These are phyloP conservation scores for Spiraea crenata DNA, from an alignment of 331 rosid genomes.

Conservation along the genomic window DNA sequence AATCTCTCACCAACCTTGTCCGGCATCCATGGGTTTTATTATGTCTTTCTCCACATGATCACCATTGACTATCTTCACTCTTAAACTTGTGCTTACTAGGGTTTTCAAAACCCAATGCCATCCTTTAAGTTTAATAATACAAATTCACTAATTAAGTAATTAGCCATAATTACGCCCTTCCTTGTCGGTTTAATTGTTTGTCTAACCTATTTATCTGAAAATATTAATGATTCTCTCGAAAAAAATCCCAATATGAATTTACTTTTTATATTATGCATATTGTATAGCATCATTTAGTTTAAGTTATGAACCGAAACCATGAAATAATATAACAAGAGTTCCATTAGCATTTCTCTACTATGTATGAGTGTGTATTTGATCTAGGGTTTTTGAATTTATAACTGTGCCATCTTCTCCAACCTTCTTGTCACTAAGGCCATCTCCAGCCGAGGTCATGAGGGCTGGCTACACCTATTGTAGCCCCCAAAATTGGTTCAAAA, in stretches of 20 bases:
- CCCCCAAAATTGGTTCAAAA: too few relatives aligned
- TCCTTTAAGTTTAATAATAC: neutral
- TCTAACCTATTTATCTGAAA: neutral
- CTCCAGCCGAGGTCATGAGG: too few relatives aligned
- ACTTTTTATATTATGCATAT: too few relatives aligned
- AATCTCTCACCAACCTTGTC: slow-evolving; percentile 45
- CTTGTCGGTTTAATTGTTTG: neutral
- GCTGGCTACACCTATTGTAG: too few relatives aligned
- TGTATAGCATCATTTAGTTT: too few relatives aligned
- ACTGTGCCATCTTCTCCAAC: neutral
- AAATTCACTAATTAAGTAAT: too few relatives aligned
- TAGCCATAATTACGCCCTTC: neutral
- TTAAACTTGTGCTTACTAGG: neutral
- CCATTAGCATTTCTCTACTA: too few relatives aligned
- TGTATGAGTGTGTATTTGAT: neutral
- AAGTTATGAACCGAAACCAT: too few relatives aligned
- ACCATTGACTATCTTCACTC: slow-evolving; percentile 3
- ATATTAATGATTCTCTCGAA: too few relatives aligned
- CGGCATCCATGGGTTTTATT: slow-evolving; percentile 38
- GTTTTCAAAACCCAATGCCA: slow-evolving; percentile 39
- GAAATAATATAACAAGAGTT: too few relatives aligned
- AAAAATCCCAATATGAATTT: too few relatives aligned
- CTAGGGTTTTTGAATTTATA: neutral
- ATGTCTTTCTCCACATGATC: slow-evolving; percentile 30
- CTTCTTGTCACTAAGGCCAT: neutral